A percentile compares a stretch with the other conserved stretches of the same genome.
Evolutionary conservation across 305 asterid genomes (phyloP).

Genomic region (Nicotiana rustica): DNA sequence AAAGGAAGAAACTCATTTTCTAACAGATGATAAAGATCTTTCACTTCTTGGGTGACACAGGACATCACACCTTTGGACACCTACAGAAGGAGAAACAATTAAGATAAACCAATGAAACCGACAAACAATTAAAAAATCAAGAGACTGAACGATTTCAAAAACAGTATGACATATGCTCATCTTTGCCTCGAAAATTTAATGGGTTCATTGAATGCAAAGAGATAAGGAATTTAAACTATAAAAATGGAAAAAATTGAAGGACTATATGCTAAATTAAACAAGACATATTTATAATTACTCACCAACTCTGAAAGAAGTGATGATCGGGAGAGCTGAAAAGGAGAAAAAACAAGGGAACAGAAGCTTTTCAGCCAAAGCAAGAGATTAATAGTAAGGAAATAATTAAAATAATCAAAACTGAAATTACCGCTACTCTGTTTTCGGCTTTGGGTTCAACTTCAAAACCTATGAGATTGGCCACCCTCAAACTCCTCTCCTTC

Average conservation of each 20-base stretch:
- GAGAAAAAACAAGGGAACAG: slow-evolving; percentile 33
- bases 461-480: slow-evolving; percentile 79
- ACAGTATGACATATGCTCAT: background rate
- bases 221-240: background rate
- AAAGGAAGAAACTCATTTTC: slow-evolving; percentile 79
- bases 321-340: slow-evolving; percentile 85
- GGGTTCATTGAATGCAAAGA: slow-evolving; percentile 11
- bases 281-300: slow-evolving; percentile 39
- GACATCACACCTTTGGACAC: slow-evolving; percentile 87
- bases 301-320: slow-evolving; percentile 85
- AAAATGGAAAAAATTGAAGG: background rate
- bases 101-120: background rate
- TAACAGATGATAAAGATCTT: slow-evolving; percentile 79
- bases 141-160: slow-evolving; percentile 30
- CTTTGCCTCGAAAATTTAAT: background rate
- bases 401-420: slow-evolving; percentile 28
- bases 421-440: slow-evolving; percentile 76
- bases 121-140: slow-evolving; percentile 26
- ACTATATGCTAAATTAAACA: background rate
- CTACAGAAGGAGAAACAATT: slow-evolving; percentile 45
- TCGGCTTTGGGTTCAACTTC: slow-evolving; percentile 81
- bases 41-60: slow-evolving; percentile 86
- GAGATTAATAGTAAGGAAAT: slow-evolving; percentile 21
- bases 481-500: slow-evolving; percentile 74
- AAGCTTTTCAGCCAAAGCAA: slow-evolving; percentile 5